Conservation (phyloP, 2,329 filamentous ascomycete genomes). For the Fusarium begoniae region DNA sequence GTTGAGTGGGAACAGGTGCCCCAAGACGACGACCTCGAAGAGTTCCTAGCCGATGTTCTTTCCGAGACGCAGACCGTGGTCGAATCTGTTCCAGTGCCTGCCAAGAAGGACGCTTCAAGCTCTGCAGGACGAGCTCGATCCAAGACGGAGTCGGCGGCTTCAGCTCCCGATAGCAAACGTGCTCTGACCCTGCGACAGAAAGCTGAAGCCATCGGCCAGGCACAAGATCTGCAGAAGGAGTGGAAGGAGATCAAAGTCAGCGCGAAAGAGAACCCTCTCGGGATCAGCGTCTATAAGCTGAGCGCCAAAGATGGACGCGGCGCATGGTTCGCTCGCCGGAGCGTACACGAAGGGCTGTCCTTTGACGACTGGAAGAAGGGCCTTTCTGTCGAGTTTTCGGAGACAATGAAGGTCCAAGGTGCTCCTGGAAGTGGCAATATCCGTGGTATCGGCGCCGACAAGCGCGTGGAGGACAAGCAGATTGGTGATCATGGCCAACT, state of each 20-base stretch:
- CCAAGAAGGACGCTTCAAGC: conserved; percentile 49
- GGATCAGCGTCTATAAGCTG: conserved; percentile 82
- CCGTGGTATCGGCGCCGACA: conserved; percentile 86
- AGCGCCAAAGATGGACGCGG: conserved; percentile 82
- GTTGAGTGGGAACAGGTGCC: conserved; percentile 60
- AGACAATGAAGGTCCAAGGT: conserved; percentile 76
- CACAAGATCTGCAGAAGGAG: conserved; percentile 74
- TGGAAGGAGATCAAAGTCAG: conserved; percentile 88
- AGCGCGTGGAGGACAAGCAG: conserved; percentile 70
- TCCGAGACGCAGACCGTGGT: conserved; percentile 73
- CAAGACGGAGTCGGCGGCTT: conserved; percentile 63
- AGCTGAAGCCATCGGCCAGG: conserved; percentile 56
- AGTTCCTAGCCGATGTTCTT: conserved; percentile 69
- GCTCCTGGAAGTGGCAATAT: conserved; percentile 78
- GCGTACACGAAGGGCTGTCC: conserved; percentile 79
- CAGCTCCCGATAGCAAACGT: conserved; percentile 60
- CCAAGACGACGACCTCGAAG: conserved; percentile 59
- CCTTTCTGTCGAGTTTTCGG: conserved; percentile 80
- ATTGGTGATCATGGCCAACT: conserved; percentile 68
- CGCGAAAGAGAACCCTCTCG: conserved; percentile 77
- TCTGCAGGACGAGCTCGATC: conserved; percentile 61
- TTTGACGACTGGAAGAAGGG: conserved; percentile 83
- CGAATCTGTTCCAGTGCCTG: conserved; percentile 74
- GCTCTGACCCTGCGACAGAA: conserved; percentile 53
- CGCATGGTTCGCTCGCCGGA: conserved; percentile 88